Base-by-base conservation (phyloP, 2,329 filamentous ascomycete species). In the Claviceps spartinae region DNA sequence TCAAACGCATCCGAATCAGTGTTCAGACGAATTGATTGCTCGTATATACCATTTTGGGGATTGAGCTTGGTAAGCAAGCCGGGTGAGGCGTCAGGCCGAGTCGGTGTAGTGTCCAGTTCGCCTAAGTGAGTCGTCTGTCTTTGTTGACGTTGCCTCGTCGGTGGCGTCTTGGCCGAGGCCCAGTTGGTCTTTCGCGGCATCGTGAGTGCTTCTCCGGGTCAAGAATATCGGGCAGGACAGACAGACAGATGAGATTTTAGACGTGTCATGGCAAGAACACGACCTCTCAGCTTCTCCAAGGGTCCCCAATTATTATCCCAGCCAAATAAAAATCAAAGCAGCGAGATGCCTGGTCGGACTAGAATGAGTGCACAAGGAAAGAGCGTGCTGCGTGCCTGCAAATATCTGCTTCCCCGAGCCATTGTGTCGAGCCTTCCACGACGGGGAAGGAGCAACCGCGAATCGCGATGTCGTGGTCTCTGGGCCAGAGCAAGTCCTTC, bases 21-120 rank as follows among this genome's bases (percentile, higher is more conserved):
- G 14, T 13, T 38, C 9, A 30, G 11, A 22, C 6, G 22, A 22
- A 30, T 26, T n/a, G 45, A 9, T 24, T 45, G 22, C 14, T 24
- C 6, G 8, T 34, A 40, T 8, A 13, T 24, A 37, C 22, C 36
- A 40, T 26, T 26, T 4, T 16, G 16, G 14, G 7, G 5, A n/a
- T n/a, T 20, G n/a, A 5, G 38, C 2, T 40, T 20, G 16, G 13
- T 24, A 6, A 48, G 38, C 7, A 4, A 16, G 9, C 9, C 48
- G 16, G 53, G 56, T 42, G 58, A 59, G 46, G 58, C 55, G 7
- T 59, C 48, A 46, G 60, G 56, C 9, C 53, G 61, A n/a, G 61
- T 67, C 5, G 66, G 63, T 5, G 66, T 66, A 2, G 63, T 65
- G 6, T 68, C 64, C 2, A 69, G 59, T 50, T 68, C 54, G 2